Evolutionary conservation across 768 basidiomycete species (phyloP), one percentile per base, ranked within the genome.

Genomic region (Collybiopsis luxurians): DNA sequence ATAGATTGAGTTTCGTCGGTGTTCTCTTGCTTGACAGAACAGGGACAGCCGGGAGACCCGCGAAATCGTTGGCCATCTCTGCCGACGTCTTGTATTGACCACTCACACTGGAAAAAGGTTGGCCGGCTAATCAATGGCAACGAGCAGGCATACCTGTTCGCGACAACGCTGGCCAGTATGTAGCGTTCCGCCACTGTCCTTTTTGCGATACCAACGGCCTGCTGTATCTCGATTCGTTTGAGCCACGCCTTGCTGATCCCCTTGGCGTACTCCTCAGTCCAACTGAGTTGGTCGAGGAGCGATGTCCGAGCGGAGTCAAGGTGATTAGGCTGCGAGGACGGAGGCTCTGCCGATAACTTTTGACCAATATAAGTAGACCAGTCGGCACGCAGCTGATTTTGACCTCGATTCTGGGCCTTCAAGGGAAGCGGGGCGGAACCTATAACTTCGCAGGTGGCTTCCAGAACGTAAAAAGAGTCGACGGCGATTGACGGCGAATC

Each of bases 211-310:
- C 78, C 83, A 0, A 73, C 53, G 28, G 66, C 66, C 10, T 80
- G 81, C 62, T 84, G 80, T 1, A 51, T 60, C 17, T 67, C 64
- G 7, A 79, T 70, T 36, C 78, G 76, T 46, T 63, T 68, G 36
- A 86, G 63, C 89, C 89, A 92, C 12, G 79, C 63, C 59, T 77
- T 83, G 63, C 89, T 89, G 38, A 91, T 82, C 0, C 90, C 90
- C 13, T 67, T 70, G 23, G 79, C 69, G 62, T 85, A 92, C 56
- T 92, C 90, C 67, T 88, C 90, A 3, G 82, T 73, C 86, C 88
- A 90, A 42, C 75, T 80, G 34, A 90, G 64, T 42, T 67, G 71
- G 11, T 79, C 71, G 30, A 78, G 61, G 3, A 83, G 64, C 10
- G 50, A 51, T 4, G 50, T 51, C 10, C 63, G 63, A 38, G 58